A percentile compares a stretch with the other conserved stretches of the same genome.
These are phyloP conservation scores for Paramecium octaurelia DNA, from an alignment of 73 alveolate genomes.

Conservation along the genomic window DNA sequence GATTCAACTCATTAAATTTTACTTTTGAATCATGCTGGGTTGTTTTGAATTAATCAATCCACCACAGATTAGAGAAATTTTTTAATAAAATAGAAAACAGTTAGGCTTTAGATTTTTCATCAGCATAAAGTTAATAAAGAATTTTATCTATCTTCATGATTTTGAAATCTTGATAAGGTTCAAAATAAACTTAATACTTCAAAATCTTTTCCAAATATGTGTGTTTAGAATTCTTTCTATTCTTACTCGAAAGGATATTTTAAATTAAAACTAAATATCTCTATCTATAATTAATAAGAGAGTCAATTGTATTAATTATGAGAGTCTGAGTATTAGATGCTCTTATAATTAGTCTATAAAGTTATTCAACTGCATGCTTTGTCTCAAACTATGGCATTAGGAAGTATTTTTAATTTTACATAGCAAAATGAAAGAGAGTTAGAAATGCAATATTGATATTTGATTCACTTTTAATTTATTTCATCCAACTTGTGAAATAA, in stretches of 20 bases:
- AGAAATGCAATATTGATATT: background rate
- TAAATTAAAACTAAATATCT: background rate
- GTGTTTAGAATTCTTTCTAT: background rate
- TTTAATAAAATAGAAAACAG: background rate
- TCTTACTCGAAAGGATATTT: background rate
- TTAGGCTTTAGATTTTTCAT: background rate
- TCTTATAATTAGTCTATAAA: background rate
- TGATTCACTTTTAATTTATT: background rate
- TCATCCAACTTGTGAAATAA: background rate
- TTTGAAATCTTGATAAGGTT: background rate
- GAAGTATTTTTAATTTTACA: background rate
- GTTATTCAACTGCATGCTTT: background rate
- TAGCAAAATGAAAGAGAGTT: background rate
- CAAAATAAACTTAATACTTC: background rate
- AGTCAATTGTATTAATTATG: background rate
- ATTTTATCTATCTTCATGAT: background rate
- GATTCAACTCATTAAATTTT: background rate
- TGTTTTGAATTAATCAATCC: background rate
- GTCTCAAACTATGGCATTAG: background rate
- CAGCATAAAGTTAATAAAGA: background rate
- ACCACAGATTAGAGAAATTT: background rate
- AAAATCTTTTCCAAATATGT: background rate
- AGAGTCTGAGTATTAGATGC: background rate
- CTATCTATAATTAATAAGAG: background rate
- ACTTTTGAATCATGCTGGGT: background rate